Evolutionary conservation across 148 eudicot species (phyloP).

Genomic region (Rheum nobile): DNA sequence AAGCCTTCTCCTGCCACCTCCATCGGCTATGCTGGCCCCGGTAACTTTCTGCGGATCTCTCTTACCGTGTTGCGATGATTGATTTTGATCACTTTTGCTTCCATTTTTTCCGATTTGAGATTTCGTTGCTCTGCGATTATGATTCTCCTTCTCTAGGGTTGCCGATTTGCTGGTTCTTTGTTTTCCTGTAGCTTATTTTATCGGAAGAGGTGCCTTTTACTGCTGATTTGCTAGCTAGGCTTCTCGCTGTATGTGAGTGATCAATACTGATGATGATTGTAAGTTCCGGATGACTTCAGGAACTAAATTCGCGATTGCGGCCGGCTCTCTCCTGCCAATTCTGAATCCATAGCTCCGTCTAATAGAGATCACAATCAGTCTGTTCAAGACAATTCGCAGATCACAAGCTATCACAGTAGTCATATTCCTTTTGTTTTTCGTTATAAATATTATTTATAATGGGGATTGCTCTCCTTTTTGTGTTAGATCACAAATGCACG

Average conservation of each 20-base stretch:
- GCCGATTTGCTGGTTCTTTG: not conserved
- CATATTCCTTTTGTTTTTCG: too few relatives aligned
- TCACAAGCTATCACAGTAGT: too few relatives aligned
- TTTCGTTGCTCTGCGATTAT: not conserved
- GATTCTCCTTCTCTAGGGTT: not conserved
- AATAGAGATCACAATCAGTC: not conserved
- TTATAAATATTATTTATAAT: not conserved
- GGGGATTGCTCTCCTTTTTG: not conserved
- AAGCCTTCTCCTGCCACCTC: conserved; percentile 36
- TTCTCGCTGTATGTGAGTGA: not conserved
- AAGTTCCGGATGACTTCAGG: not conserved
- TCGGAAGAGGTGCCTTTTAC: not conserved
- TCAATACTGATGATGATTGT: not conserved
- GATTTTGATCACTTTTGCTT: not conserved
- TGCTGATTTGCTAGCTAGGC: not conserved
- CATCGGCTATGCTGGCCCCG: conserved; percentile 47
- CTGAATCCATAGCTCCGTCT: not conserved
- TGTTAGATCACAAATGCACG: not conserved
- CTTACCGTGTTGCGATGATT: not conserved
- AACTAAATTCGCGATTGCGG: not conserved
- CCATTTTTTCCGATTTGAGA: not conserved
- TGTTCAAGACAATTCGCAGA: too few relatives aligned
- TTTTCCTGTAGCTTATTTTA: not conserved
- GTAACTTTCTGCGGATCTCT: conserved; percentile 11
- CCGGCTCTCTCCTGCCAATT: not conserved